Evolutionary conservation across 225 moss, liverwort and hornwort genomes (phyloP).

Genomic region (Rhytidiadelphus loreus): DNA sequence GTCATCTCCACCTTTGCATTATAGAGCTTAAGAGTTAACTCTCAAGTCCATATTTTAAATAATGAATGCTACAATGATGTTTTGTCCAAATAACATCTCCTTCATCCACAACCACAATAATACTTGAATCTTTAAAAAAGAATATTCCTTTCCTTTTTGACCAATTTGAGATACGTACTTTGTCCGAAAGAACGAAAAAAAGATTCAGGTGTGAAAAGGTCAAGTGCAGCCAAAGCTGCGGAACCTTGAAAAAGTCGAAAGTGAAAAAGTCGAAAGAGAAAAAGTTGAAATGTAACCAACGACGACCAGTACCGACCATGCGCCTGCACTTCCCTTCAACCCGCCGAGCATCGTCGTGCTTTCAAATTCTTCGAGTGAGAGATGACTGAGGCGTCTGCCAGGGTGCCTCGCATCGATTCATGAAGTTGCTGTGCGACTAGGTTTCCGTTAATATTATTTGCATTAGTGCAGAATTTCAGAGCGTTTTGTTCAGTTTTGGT

Average conservation of each 20-base stretch:
- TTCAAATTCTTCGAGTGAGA: not conserved
- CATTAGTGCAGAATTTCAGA: not conserved
- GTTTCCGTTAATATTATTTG: not conserved
- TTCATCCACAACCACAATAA: not conserved
- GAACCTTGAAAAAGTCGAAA: not conserved
- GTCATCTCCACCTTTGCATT: not conserved
- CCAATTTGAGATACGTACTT: not conserved
- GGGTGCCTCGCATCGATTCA: not conserved
- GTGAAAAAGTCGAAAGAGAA: no score
- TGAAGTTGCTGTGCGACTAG: not conserved
- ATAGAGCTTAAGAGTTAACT: not conserved
- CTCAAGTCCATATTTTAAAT: not conserved
- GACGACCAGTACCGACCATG: no score
- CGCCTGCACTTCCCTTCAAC: not conserved
- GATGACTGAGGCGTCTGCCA: not conserved
- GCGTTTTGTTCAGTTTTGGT: not conserved
- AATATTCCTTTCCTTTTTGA: no score
- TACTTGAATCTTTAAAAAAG: no score
- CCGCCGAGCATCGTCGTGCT: not conserved
- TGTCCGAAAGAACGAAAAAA: not conserved
- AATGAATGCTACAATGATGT: not conserved
- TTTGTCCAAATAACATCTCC: not conserved
- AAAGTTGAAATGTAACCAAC: not conserved
- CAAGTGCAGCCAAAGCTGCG: not conserved
- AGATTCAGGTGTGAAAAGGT: not conserved